Percentiles rank a stretch among this genome's conserved stretches.
Conservation (phyloP, 2,329 filamentous ascomycete genomes). For the Penicillium sp. region DNA sequence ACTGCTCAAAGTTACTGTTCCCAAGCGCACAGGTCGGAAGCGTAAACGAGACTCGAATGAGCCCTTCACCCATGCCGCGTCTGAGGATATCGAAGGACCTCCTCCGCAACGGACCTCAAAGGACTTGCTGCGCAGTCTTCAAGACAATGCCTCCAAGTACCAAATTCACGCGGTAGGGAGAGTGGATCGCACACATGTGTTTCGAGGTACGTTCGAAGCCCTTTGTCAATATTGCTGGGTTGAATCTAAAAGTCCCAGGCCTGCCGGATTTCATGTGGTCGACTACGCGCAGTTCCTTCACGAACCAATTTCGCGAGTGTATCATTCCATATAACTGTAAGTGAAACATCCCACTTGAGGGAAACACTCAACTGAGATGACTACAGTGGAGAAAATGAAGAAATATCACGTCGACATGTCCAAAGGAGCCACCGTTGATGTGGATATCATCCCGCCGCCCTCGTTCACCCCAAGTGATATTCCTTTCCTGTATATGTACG, state of each 20-base stretch:
- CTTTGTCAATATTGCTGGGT: not conserved
- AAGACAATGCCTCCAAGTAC: constrained; percentile 66
- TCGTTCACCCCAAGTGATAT: constrained; percentile 69
- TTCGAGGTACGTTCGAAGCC: constrained; percentile 56
- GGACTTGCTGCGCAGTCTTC: constrained; percentile 49
- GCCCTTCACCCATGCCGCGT: constrained; percentile 53
- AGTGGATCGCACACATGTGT: constrained; percentile 78
- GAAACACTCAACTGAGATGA: not conserved
- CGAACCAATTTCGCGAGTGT: constrained; percentile 65
- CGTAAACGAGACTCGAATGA: constrained; percentile 72
- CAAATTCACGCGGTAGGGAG: constrained; percentile 65
- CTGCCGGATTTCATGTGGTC: constrained; percentile 85
- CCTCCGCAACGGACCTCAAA: constrained; percentile 23
- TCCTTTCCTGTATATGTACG: constrained; percentile 61
- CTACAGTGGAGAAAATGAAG: constrained; percentile 54
- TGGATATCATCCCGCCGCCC: constrained; percentile 74
- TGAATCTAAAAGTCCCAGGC: constrained; percentile 36
- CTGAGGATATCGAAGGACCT: constrained; percentile 24
- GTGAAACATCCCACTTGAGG: constrained; percentile 12
- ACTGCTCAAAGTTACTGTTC: constrained; percentile 78
- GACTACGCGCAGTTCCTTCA: constrained; percentile 63
- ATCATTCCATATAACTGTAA: constrained; percentile 68
- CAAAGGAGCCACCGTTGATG: constrained; percentile 55
- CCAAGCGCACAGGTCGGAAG: constrained; percentile 79
- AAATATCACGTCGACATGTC: constrained; percentile 64